Base-by-base conservation (phyloP, 2,329 filamentous ascomycete species). In the Colletotrichum melonis region DNA sequence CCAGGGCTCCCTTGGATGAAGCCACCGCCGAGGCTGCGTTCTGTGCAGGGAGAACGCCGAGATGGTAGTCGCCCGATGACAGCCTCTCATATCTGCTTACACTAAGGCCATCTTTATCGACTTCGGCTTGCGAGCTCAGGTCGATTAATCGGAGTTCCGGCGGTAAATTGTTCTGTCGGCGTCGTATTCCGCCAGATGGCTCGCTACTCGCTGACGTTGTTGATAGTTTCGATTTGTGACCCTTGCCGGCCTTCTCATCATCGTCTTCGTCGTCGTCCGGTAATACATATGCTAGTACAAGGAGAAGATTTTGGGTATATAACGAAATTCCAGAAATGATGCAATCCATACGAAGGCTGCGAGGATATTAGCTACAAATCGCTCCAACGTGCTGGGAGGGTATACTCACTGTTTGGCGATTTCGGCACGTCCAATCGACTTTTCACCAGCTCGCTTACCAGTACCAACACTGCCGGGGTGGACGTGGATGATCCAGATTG, bases 261-360 rank as follows among this genome's bases (percentile, higher is more conserved):
- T 83, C 83, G 11, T 92, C 88, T 16, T 92, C 89, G n/a, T 93
- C 89, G 9, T 92, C 87, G 58, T 95, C 93, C 49, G 92, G 90
- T 74, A 92, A 92, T 79, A 95, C 92, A 84, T 97, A 98, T 80
- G 95, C 95, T 84, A 99, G 92, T 79, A 98, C 93, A 78, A 98
- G 90, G 82, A 99, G 89, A 77, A 98, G 88, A 80, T 91, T 97
- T 81, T 95, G 94, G 81, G 95, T 98, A 91, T 98, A 98, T 84
- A 99, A 89, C 76, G 96, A 97, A 83, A 99, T 93, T 79, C 97
- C 97, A 81, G 97, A 98, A 86, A 99, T 95, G 82, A 98, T 95
- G 87, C 97, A 98, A 86, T 99, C 97, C 84, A 97, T 97, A 79
- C 95, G 94, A 84, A 98, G 90, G 84, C 93, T 95, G 76, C 22